Base-by-base conservation (phyloP, 371 early-diverging fungal genomes). In the Coemansia sp. region DNA sequence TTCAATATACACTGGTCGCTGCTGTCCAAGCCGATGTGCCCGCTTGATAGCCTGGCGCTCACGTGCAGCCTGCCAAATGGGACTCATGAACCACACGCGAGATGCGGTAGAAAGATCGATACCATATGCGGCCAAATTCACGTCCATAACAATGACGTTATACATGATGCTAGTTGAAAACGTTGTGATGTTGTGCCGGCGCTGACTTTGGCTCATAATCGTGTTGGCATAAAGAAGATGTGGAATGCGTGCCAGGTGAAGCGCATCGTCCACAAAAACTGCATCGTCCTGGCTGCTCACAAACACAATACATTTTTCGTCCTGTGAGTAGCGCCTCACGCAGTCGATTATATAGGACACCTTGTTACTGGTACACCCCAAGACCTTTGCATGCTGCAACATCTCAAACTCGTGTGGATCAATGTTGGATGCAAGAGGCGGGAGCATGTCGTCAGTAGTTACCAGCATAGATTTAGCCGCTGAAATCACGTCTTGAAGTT, bases 21-120 rank as follows among this genome's bases (percentile, higher is more conserved):
- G 85, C 69, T 94, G 93, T 0, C 95, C 97, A 27, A 96, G 86
- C 31, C 97, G 81, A 66, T 95, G 95, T 0, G 94, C 95, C 6
- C 97, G 86, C 68, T 94, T 95, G 82, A 94, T 86, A 0, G 97
- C 97, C 45, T 85, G 88, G 47, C 84, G 85, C 76, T 84, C 84
- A 65, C 82, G 84, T 10, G 83, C 86, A 0, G 83, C 79, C 69
- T 84, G 83, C 88, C 86, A 87, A 16, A 90, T 87, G 1, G 90
- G 90, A 3, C 86, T 84, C 24, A 88, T 77, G 66, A 92, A 91
- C 69, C 84, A 90, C 16, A 91, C 85, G 0, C 89, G 85, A 3
- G 88, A 85, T 0, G 89, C 90, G 0, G 87, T 80, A 0, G 89
- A 89, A 1, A 90, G 79, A 59, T 91, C 88, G 52, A 91, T 89